Conservation (phyloP, 345 rosid genomes). For the Hypericum androsaemum region DNA sequence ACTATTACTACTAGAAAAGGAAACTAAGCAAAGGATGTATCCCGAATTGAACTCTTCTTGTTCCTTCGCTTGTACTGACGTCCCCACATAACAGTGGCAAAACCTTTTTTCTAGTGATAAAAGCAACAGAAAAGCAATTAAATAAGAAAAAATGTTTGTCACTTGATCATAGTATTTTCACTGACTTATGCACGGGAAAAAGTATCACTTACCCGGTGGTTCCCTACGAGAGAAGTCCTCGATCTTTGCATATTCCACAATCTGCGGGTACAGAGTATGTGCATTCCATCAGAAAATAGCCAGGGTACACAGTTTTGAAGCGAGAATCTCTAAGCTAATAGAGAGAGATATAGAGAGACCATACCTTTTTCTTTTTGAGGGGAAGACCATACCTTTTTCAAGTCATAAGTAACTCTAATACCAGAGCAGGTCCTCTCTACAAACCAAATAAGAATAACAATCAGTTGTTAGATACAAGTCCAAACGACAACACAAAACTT, state of each 20-base stretch:
- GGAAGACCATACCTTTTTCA: conserved; percentile 73
- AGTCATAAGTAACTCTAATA: conserved; percentile 71
- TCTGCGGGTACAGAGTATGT: conserved; percentile 45
- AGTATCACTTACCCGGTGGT: conserved; percentile 58
- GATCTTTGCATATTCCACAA: conserved; percentile 74
- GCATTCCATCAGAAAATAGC: background rate
- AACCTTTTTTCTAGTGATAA: too few species aligned
- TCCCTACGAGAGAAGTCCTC: conserved; percentile 79
- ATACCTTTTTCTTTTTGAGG: too few species aligned
- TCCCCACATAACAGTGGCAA: too few species aligned
- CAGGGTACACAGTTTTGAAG: background rate
- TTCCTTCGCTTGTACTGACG: too few species aligned
- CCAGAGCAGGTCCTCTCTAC: conserved; percentile 84
- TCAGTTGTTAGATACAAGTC: background rate
- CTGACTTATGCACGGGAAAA: too few species aligned
- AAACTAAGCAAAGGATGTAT: too few species aligned
- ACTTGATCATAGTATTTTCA: too few species aligned
- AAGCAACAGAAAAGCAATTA: too few species aligned
- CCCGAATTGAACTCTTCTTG: too few species aligned
- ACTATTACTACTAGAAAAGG: too few species aligned
- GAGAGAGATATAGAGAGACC: too few species aligned
- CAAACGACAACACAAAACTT: conserved; percentile 1
- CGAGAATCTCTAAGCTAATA: background rate
- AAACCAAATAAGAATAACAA: conserved; percentile 6
- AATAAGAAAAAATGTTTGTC: too few species aligned